Evolutionary conservation across 2,329 filamentous ascomycete species (phyloP).

Genomic region (Fusarium domesticum): DNA sequence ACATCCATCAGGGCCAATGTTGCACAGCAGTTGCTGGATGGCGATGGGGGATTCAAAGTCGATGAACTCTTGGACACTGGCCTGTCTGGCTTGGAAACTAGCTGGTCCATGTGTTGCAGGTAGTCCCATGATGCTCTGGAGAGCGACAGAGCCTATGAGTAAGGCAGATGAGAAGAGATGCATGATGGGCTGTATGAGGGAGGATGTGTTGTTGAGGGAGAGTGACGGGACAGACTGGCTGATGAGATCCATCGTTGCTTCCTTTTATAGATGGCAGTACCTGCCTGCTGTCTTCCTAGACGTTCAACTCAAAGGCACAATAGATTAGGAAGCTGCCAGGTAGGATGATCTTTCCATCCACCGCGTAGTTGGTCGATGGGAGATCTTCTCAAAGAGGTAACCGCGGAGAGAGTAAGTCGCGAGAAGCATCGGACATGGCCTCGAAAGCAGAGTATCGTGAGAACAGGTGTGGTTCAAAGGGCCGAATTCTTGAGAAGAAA

Average conservation of each 20-base stretch:
- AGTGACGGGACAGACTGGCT: constrained; percentile 25
- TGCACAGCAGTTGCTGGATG: constrained; percentile 52
- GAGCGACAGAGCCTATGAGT: constrained; percentile 49
- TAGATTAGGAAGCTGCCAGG: constrained; percentile 1
- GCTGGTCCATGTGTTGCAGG: constrained; percentile 34
- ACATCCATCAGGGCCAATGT: constrained; percentile 56
- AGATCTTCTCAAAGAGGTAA: constrained; percentile 17
- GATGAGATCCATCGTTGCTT: constrained; percentile 26
- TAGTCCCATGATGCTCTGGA: constrained; percentile 50
- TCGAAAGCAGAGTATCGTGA: constrained; percentile 18
- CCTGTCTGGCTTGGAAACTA: constrained; percentile 38
- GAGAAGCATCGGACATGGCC: constrained; percentile 8
- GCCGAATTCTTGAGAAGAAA: constrained; percentile 17
- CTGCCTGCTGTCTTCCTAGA: background rate
- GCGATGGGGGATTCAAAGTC: constrained; percentile 51
- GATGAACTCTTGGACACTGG: constrained; percentile 53
- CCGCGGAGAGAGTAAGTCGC: constrained; percentile 10
- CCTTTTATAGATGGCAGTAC: constrained; percentile 20
- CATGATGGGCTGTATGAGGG: constrained; percentile 43
- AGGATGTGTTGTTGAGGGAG: constrained; percentile 30
- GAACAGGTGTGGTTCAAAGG: constrained; percentile 25
- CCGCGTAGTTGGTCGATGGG: constrained; percentile 6
- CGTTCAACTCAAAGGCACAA: background rate
- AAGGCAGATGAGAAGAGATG: constrained; percentile 49
- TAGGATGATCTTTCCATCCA: constrained; percentile 1